phyloP scores from a whole-genome alignment of 1,139 yeast genomes.

The Geotrichum phurueaensis region DNA sequence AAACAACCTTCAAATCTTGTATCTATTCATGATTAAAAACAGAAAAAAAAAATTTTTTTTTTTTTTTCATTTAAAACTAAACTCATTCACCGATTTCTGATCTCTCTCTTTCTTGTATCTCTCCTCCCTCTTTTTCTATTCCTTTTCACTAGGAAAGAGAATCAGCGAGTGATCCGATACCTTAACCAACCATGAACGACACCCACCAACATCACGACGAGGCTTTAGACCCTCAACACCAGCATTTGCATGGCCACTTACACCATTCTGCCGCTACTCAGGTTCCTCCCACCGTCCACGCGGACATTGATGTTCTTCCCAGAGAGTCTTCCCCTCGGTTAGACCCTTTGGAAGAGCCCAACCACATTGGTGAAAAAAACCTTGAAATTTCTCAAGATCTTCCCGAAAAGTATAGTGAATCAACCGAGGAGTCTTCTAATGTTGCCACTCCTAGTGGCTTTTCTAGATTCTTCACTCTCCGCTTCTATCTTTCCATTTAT shows the following conservation, averaged over 20 bases:
- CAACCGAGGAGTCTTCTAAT: neutral
- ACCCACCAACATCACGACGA: slow-evolving; percentile 6
- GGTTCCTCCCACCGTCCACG: slow-evolving; percentile 26
- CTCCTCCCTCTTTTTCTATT: slow-evolving; percentile 28
- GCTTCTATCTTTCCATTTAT: slow-evolving; percentile 37
- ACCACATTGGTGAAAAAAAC: neutral
- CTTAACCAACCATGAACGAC: neutral
- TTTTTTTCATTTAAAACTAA: slow-evolving; percentile 66
- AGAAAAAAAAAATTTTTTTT: neutral
- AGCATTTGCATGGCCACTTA: slow-evolving; percentile 29
- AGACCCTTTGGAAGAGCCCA: neutral
- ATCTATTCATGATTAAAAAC: neutral
- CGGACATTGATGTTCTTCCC: slow-evolving; percentile 26
- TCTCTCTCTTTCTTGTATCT: slow-evolving; percentile 36
- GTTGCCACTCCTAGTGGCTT: neutral
- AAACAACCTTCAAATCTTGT: neutral
- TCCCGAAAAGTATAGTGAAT: neutral
- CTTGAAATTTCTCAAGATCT: neutral
- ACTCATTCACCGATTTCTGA: slow-evolving; percentile 64
- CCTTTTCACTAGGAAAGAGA: slow-evolving; percentile 25
- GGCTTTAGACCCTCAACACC: slow-evolving; percentile 19
- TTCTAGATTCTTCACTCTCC: neutral
- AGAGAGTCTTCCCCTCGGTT: slow-evolving; percentile 22
- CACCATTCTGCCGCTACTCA: slow-evolving; percentile 27
- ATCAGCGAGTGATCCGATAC: neutral